phyloP scores from a whole-genome alignment of 345 rosid genomes.

The Xanthoceras sorbifolium region DNA sequence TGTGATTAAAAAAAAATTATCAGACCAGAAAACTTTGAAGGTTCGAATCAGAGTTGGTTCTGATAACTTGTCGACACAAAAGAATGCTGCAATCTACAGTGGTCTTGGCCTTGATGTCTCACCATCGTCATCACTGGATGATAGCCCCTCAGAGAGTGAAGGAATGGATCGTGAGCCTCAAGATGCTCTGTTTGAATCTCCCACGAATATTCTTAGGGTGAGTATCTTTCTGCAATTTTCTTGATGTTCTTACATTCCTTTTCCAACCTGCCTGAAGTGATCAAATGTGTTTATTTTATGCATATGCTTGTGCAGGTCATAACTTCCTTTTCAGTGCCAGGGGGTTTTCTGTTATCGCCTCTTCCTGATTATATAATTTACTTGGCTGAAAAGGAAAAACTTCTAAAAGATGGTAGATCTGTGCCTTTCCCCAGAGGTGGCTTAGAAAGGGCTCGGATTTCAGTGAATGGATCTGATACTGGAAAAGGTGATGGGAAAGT shows the following conservation, averaged over 20 bases:
- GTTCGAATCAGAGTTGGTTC: constrained; percentile 83
- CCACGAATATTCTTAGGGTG: constrained; percentile 71
- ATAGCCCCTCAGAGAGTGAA: constrained; percentile 71
- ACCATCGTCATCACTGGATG: constrained; percentile 70
- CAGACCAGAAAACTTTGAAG: constrained; percentile 65
- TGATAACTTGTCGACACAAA: constrained; percentile 65
- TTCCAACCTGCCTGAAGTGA: constrained; percentile 16
- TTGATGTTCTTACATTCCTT: constrained; percentile 23
- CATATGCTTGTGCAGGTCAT: constrained; percentile 63
- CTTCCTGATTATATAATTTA: constrained; percentile 66
- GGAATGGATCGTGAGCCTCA: constrained; percentile 52
- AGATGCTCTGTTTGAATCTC: constrained; percentile 58
- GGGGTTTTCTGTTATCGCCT: constrained; percentile 65
- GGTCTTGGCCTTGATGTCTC: constrained; percentile 78
- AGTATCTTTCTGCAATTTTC: constrained; percentile 29
- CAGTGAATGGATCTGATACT: constrained; percentile 38
- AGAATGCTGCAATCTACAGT: constrained; percentile 65
- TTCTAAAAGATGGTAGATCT: constrained; percentile 36
- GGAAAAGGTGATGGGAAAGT: constrained; percentile 45
- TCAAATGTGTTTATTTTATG: constrained; percentile 27
- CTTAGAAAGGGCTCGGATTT: constrained; percentile 24
- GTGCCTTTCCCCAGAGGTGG: constrained; percentile 32
- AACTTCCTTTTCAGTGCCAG: constrained; percentile 67
- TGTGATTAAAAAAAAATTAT: constrained; percentile 41
- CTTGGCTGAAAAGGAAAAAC: constrained; percentile 46